Evolutionary conservation across 768 basidiomycete genomes (phyloP).

Genomic region (Suillus spraguei): DNA sequence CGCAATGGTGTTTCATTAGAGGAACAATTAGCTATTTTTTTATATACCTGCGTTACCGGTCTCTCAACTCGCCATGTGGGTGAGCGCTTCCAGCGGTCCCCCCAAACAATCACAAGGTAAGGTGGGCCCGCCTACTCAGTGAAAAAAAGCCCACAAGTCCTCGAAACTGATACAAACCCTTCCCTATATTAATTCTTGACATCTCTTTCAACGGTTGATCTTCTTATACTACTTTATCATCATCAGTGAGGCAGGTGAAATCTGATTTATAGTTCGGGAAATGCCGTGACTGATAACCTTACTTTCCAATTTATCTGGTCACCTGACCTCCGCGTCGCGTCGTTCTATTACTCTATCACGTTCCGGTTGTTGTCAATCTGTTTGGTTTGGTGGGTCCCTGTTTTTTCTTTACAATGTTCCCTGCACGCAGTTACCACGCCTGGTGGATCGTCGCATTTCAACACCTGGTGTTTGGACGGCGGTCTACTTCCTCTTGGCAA

Average conservation of each 20-base stretch:
- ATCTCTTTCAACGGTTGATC: constrained; percentile 5
- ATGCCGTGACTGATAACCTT: background rate
- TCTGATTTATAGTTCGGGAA: background rate
- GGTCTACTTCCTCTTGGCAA: constrained; percentile 13
- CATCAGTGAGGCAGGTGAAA: background rate
- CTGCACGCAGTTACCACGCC: constrained; percentile 26
- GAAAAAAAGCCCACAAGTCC: constrained; percentile 15
- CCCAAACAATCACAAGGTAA: too few relatives aligned
- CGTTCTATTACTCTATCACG: constrained; percentile 3
- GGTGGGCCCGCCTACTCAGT: constrained; percentile 23
- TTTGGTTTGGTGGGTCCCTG: constrained; percentile 38
- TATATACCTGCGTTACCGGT: too few relatives aligned
- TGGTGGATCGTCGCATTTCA: constrained; percentile 22
- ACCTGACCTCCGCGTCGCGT: constrained; percentile 20
- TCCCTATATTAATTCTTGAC: background rate
- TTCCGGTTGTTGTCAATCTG: constrained; percentile 27
- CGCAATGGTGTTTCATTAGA: too few relatives aligned
- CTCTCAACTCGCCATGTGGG: too few relatives aligned
- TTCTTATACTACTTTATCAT: background rate
- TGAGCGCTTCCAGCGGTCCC: too few relatives aligned
- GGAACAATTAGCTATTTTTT: too few relatives aligned
- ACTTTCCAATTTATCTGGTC: constrained; percentile 11
- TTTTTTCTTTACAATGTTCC: constrained; percentile 31
- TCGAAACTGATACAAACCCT: constrained; percentile 1
- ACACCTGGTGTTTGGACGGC: constrained; percentile 17